Evolutionary conservation across 805 yeast genomes (phyloP), one percentile per base, ranked within the genome.

Genomic region (Metschnikowia matae): DNA sequence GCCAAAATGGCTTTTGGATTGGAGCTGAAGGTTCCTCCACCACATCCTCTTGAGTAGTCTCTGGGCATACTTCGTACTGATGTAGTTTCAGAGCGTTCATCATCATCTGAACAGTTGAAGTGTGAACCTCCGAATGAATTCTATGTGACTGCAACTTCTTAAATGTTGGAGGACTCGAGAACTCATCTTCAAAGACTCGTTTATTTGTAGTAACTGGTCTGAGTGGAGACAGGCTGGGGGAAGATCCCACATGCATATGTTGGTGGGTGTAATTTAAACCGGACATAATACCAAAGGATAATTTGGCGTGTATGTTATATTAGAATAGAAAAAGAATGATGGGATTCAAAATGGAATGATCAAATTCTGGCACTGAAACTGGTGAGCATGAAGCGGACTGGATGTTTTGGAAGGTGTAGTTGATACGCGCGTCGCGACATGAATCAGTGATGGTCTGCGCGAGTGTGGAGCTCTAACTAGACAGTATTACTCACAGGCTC

Each of bases 71-170:
- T 4, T 5, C 23, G 36, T 44, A 18, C 17, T 26, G 48, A 17
- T 48, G 52, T 29, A 42, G 44, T 42, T 52, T 54, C 58, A 60
- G 68, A 0, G 71, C 66, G 23, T 54, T 51, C 71, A 70, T 66
- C 65, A 70, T 53, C 56, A 68, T 52, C 6, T 57, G 43, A 6
- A 70, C 64, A 0, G 74, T 70, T n/a, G 53, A 43, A 6, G 50
- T 34, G 49, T 70, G 75, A 2, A 55, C 55, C 26, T 69, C 69
- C 31, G 68, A 59, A 40, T 65, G 71, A 43, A 70, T 68, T 44
- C 58, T 60, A 20, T 48, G 49, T 1, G 48, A 53, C 53, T 70
- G 75, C 4, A 43, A 8, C 14, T 59, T 54, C 48, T 70, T 69
- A 13, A 33, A 10, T 4, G 34, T 23, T 6, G 40, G 37, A 23